Base-by-base conservation (phyloP, 306 rosid genomes). In the Rosa rugosa region DNA sequence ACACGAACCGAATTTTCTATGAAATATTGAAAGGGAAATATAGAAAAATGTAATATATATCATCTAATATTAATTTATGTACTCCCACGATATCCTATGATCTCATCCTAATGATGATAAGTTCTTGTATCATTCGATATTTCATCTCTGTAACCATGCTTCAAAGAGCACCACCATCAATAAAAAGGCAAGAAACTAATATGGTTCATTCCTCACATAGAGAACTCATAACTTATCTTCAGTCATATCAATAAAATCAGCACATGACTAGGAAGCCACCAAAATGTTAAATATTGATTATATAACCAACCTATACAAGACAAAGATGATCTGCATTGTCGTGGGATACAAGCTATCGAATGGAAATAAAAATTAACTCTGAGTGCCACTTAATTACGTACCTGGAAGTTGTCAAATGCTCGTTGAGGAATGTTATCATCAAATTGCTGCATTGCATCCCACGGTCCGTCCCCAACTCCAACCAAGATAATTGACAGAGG, bases 391-490 rank as follows among this genome's bases (percentile, higher is more conserved):
- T 73, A 27, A 57, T 49, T 42, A 75, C 70, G 40, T 81, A 95
- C 99, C 98, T 93, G 99, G 83, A 95, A 93, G 83, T 95, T 95
- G 90, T 95, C 98, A 81, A 95, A 93, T 76, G 86, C 36, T 59
- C 98, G 98, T 36, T 79, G 94, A 44, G 94, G 86, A 80, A 95
- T 90, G 88, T 84, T 90, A 80, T 95, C 99, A 54, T 95, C 99
- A 64, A 95, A 95, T 45, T 86, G 80, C 80, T 85, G 76, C 98
- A 93, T 91, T 71, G 93, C 91, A 76, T 95, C 96, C 99, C 99
- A 95, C 3, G 99, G 99, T 67, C 99, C 99, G 80, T 95, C 99
- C 71, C 99, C 99, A 73, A 95, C 97, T 72, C 99, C 99, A 75
- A 93, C 87, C 93, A 95, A 86, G 84, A 95, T 83, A 76, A 95